These are phyloP conservation scores for Boletus tylopilopsis DNA, from an alignment of 768 basidiomycete species.

Conservation along the genomic window DNA sequence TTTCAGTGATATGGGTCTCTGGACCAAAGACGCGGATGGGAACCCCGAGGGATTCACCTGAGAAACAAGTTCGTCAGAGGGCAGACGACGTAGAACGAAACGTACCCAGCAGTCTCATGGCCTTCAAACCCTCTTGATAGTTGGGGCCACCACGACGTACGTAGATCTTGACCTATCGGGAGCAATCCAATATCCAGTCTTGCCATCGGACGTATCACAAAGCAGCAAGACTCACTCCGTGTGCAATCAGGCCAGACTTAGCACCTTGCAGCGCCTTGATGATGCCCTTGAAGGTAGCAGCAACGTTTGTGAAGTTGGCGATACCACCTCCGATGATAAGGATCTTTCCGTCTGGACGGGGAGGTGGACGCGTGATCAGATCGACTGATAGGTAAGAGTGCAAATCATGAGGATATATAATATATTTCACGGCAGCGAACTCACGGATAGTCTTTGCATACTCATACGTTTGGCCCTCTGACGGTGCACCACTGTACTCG, in stretches of 20 bases:
- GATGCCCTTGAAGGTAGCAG: slow-evolving; percentile 99
- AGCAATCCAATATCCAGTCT: slow-evolving; percentile 32
- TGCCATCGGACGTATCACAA: not conserved
- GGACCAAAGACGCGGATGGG: slow-evolving; percentile 97
- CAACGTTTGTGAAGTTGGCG: slow-evolving; percentile 99
- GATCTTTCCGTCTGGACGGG: slow-evolving; percentile 87
- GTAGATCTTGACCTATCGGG: slow-evolving; percentile 79
- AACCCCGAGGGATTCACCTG: slow-evolving; percentile 88
- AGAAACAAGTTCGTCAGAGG: not conserved
- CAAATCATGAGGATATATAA: not conserved
- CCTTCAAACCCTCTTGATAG: slow-evolving; percentile 98
- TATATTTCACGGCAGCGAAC: slow-evolving; percentile 25
- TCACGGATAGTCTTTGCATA: slow-evolving; percentile 96
- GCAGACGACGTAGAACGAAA: not conserved
- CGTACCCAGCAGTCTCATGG: slow-evolving; percentile 86
- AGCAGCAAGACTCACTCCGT: slow-evolving; percentile 16
- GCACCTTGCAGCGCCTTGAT: slow-evolving; percentile 94
- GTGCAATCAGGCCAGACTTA: slow-evolving; percentile 75
- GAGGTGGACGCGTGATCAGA: slow-evolving; percentile 87
- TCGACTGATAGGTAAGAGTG: slow-evolving; percentile 53
- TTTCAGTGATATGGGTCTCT: slow-evolving; percentile 97
- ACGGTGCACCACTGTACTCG: slow-evolving; percentile 98
- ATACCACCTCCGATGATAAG: slow-evolving; percentile 99
- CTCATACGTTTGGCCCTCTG: slow-evolving; percentile 98
- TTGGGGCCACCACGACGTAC: slow-evolving; percentile 98